Conservation (phyloP, 441 rosid species). For the Eugenia klotzschiana region DNA sequence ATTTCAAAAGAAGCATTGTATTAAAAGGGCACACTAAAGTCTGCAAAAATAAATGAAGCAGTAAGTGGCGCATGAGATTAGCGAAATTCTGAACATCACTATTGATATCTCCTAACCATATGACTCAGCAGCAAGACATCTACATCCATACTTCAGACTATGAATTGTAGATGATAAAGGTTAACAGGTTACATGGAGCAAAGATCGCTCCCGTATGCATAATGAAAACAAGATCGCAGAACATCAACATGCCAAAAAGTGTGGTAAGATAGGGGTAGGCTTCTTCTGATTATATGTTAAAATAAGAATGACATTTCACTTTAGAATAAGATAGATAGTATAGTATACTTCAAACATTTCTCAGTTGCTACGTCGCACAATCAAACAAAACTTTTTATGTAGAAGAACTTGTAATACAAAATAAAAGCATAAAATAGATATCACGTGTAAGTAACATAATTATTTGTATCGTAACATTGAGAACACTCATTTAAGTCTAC, state of each 20-base stretch:
- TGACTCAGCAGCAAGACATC: not conserved
- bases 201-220: not conserved
- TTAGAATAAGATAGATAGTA: not conserved
- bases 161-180: not conserved
- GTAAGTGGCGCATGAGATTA: not conserved
- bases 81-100: not conserved
- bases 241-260: not conserved
- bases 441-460: not conserved
- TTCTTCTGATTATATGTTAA: not conserved
- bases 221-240: not conserved
- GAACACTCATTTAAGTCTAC: not conserved
- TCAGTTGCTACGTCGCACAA: not conserved
- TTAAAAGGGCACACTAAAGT: not conserved
- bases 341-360: not conserved
- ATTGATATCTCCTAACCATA: not conserved
- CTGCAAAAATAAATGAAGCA: not conserved
- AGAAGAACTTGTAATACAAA: not conserved
- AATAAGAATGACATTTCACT: not conserved
- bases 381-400: not conserved
- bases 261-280: not conserved
- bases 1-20: not conserved
- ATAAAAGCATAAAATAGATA: not conserved
- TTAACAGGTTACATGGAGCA: not conserved
- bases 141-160: not conserved
- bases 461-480: not conserved